Conservation (phyloP, 257 asterid species). For the Datura wrightii region DNA sequence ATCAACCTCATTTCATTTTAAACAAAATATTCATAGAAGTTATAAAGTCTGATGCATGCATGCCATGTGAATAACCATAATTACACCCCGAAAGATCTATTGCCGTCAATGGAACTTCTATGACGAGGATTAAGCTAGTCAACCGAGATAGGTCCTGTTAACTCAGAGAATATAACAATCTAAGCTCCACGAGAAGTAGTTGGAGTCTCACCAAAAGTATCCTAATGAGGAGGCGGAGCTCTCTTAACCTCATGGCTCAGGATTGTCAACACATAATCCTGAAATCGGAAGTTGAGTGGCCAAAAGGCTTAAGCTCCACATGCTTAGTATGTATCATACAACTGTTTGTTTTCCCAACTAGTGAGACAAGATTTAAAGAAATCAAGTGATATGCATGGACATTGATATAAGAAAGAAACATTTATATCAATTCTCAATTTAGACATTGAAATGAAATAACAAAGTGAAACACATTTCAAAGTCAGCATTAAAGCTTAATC, state of each 20-base stretch:
- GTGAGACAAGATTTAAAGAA: background rate
- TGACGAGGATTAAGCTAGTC: background rate
- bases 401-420: background rate
- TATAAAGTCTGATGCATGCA: background rate
- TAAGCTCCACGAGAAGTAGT: background rate
- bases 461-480: background rate
- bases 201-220: background rate
- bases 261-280: background rate
- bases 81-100: background rate
- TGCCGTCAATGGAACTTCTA: background rate
- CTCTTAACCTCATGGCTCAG: background rate
- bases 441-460: background rate
- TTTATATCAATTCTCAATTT: background rate
- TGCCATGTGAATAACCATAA: background rate
- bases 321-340: background rate
- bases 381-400: background rate
- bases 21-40: background rate
- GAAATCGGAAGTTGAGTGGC: background rate
- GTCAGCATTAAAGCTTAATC: background rate
- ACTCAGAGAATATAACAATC: constrained; percentile 6
- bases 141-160: background rate
- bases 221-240: background rate
- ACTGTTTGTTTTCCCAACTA: background rate
- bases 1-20: background rate
- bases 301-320: background rate